These are phyloP conservation scores for Breynia disticha DNA, from an alignment of 441 rosid genomes.

Conservation along the genomic window DNA sequence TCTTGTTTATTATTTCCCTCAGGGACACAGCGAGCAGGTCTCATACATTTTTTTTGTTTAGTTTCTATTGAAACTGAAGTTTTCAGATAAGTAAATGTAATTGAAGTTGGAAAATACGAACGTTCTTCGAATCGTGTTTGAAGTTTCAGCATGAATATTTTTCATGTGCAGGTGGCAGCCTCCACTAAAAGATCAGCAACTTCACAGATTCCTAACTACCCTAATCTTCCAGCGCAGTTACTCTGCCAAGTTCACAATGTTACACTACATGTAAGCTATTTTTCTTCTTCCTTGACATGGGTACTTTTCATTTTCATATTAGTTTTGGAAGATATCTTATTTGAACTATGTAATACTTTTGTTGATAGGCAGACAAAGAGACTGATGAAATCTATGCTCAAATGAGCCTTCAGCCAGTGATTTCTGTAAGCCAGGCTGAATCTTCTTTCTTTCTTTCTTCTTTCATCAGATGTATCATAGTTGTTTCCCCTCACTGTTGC, in stretches of 20 bases:
- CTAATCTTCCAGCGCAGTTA: constrained; percentile 83
- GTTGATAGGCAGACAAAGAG: constrained; percentile 79
- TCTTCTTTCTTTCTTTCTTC: background rate
- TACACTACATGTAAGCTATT: constrained; percentile 57
- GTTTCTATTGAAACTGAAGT: too few species aligned
- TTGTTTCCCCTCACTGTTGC: too few species aligned
- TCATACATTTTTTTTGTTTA: background rate
- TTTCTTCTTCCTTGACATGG: constrained; percentile 1
- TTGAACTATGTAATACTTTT: constrained; percentile 5
- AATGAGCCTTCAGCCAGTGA: constrained; percentile 93
- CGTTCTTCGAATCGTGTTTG: too few species aligned
- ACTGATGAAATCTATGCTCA: constrained; percentile 92
- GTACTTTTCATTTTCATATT: background rate
- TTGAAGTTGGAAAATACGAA: too few species aligned
- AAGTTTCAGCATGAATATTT: too few species aligned
- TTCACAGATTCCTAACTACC: constrained; percentile 84
- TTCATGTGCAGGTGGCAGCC: constrained; percentile 52
- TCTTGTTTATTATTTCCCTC: constrained; percentile 88
- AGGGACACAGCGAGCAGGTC: constrained; percentile 99
- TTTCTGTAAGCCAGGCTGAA: constrained; percentile 42
- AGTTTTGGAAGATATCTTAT: background rate
- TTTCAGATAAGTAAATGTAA: too few species aligned
- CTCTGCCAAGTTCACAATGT: constrained; percentile 96
- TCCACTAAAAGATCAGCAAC: constrained; percentile 85
- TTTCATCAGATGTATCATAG: background rate